Conservation (phyloP, 371 early-diverging fungal species). For the Dichotomocladium elegans region DNA sequence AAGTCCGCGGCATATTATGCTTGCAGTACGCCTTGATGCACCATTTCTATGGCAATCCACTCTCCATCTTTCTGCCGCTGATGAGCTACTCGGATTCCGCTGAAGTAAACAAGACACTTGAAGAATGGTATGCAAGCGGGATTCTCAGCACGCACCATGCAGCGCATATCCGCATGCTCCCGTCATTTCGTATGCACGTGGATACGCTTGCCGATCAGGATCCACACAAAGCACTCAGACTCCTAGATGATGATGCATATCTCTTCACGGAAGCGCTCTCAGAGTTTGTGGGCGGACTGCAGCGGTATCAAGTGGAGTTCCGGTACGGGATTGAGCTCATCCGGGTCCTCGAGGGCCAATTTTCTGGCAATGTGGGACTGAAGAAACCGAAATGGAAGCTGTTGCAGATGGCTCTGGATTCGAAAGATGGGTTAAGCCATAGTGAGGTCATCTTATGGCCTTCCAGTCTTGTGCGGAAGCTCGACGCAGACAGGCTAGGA, state of each 20-base stretch:
- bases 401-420: conserved; percentile 49
- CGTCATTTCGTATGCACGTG: conserved; percentile 61
- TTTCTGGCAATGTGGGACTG: conserved; percentile 34
- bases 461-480: conserved; percentile 23
- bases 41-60: conserved; percentile 82
- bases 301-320: conserved; percentile 50
- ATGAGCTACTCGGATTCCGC: conserved; percentile 17
- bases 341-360: conserved; percentile 45
- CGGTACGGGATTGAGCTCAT: conserved; percentile 49
- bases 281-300: conserved; percentile 31
- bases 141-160: conserved; percentile 43
- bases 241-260: conserved; percentile 55
- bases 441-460: conserved; percentile 16
- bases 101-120: conserved; percentile 28
- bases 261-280: conserved; percentile 40
- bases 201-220: conserved; percentile 41
- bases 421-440: conserved; percentile 17
- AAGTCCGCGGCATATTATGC: too few species aligned
- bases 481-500: conserved; percentile 13
- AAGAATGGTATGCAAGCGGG: conserved; percentile 16
- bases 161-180: conserved; percentile 71
- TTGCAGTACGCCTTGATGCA: conserved; percentile 80
- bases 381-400: conserved; percentile 49
- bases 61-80: conserved; percentile 62
- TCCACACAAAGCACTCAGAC: conserved; percentile 41